Percentiles rank a stretch among this genome's conserved stretches.
Evolutionary conservation across 2,329 filamentous ascomycete species (phyloP).

Genomic region (Epicoccum sorghinum): DNA sequence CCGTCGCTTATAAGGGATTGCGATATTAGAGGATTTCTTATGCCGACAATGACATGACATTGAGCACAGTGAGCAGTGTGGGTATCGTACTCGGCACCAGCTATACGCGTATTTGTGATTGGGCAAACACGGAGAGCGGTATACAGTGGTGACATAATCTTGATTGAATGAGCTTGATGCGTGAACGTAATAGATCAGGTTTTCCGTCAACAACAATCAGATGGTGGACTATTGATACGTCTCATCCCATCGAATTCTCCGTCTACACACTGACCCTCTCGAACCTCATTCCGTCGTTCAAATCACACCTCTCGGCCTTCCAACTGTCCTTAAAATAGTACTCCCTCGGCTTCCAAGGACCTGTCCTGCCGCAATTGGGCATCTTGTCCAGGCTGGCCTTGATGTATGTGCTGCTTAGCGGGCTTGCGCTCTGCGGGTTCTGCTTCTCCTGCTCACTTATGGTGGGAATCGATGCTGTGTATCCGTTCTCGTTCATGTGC

Average conservation of each 20-base stretch:
- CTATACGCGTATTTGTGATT: neutral
- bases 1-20: neutral
- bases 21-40: too few relatives aligned
- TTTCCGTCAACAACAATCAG: too few relatives aligned
- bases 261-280: conserved; percentile 26
- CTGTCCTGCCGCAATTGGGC: conserved; percentile 56
- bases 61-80: too few relatives aligned
- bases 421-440: conserved; percentile 50
- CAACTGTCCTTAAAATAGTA: conserved; percentile 54
- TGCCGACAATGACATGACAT: too few relatives aligned
- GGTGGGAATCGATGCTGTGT: conserved; percentile 54
- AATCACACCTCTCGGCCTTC: conserved; percentile 50
- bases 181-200: too few relatives aligned
- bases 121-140: neutral
- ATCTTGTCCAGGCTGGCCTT: conserved; percentile 49
- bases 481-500: conserved; percentile 55
- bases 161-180: too few relatives aligned
- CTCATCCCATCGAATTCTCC: neutral
- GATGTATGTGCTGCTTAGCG: conserved; percentile 60
- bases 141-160: too few relatives aligned
- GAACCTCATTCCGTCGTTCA: conserved; percentile 51
- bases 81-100: neutral
- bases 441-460: conserved; percentile 49
- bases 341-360: conserved; percentile 52
- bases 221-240: too few relatives aligned